Percentiles rank a stretch among this genome's conserved stretches.
Evolutionary conservation across 495 filamentous ascomycete species (phyloP).

Genomic region (Trichocladium antarcticum): DNA sequence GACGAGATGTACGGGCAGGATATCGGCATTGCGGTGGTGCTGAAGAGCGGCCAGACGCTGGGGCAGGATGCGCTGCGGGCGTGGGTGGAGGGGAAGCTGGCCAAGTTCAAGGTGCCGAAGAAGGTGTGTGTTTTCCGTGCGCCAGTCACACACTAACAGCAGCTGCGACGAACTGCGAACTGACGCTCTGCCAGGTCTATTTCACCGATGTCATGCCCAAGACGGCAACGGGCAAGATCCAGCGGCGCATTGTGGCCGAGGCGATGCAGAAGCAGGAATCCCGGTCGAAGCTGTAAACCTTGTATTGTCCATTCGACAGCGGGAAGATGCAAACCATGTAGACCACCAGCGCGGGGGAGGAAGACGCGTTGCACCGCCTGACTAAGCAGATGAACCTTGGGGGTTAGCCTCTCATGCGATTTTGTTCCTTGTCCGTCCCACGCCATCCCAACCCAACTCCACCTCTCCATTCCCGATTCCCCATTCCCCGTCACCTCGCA

Average conservation of each 20-base stretch:
- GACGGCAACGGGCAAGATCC: constrained; percentile 83
- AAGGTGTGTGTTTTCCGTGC: constrained; percentile 38
- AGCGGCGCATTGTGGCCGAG: constrained; percentile 69
- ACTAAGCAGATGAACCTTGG: too few species aligned
- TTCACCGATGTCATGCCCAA: constrained; percentile 75
- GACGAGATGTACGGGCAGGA: constrained; percentile 75
- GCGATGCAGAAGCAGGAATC: constrained; percentile 53
- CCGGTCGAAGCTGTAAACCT: constrained; percentile 31
- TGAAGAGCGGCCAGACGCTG: constrained; percentile 49
- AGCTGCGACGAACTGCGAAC: not conserved
- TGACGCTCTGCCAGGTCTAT: constrained; percentile 44
- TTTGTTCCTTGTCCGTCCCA: too few species aligned
- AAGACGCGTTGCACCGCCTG: too few species aligned
- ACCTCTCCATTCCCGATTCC: too few species aligned
- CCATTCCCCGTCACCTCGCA: too few species aligned
- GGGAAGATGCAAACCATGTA: too few species aligned
- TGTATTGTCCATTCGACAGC: not conserved
- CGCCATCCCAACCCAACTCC: too few species aligned
- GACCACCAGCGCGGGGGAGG: too few species aligned
- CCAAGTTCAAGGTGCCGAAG: constrained; percentile 79
- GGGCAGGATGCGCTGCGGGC: constrained; percentile 47
- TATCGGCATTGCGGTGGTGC: constrained; percentile 62
- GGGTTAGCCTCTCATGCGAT: too few species aligned
- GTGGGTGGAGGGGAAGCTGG: constrained; percentile 56
- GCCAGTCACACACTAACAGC: not conserved